Percentiles rank a stretch among this genome's conserved stretches.
Evolutionary conservation across 202 grass and related monocot species (phyloP).

Genomic region (Elaeis oleifera): DNA sequence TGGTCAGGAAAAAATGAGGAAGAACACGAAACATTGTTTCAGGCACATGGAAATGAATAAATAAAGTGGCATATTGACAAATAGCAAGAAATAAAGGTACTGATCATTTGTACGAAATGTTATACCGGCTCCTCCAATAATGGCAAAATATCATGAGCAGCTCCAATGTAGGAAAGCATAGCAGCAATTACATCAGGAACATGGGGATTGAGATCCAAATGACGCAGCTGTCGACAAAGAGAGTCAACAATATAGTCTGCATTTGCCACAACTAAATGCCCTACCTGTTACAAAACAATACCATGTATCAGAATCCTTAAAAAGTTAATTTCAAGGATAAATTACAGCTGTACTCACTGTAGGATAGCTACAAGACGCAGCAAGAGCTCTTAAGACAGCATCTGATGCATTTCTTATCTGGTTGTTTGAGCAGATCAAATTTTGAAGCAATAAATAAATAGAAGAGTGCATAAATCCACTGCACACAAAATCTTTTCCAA

Average conservation of each 20-base stretch:
- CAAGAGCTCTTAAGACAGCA: slow-evolving; percentile 64
- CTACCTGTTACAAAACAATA: slow-evolving; percentile 50
- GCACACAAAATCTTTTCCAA: slow-evolving; percentile 69
- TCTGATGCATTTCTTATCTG: slow-evolving; percentile 84
- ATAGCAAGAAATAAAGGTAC: slow-evolving; percentile 6
- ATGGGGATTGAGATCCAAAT: slow-evolving; percentile 76
- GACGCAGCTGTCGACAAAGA: slow-evolving; percentile 70
- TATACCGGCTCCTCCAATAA: slow-evolving; percentile 96
- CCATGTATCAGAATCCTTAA: background rate
- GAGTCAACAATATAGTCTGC: slow-evolving; percentile 94
- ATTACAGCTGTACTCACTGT: slow-evolving; percentile 40
- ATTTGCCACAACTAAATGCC: slow-evolving; percentile 74
- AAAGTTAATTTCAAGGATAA: no score
- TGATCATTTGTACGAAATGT: slow-evolving; percentile 1
- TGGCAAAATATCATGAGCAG: slow-evolving; percentile 85
- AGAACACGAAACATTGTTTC: no score
- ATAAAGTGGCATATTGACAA: slow-evolving; percentile 18
- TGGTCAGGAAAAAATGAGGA: no score
- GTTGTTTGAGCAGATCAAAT: slow-evolving; percentile 70
- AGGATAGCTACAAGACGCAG: slow-evolving; percentile 50
- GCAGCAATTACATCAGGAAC: slow-evolving; percentile 92
- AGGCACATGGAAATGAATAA: background rate
- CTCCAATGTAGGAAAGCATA: slow-evolving; percentile 81
- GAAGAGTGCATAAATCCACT: slow-evolving; percentile 96
- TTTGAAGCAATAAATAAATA: slow-evolving; percentile 73